These are phyloP conservation scores for Tricholoma terreum DNA, from an alignment of 768 basidiomycete species.

Conservation along the genomic window DNA sequence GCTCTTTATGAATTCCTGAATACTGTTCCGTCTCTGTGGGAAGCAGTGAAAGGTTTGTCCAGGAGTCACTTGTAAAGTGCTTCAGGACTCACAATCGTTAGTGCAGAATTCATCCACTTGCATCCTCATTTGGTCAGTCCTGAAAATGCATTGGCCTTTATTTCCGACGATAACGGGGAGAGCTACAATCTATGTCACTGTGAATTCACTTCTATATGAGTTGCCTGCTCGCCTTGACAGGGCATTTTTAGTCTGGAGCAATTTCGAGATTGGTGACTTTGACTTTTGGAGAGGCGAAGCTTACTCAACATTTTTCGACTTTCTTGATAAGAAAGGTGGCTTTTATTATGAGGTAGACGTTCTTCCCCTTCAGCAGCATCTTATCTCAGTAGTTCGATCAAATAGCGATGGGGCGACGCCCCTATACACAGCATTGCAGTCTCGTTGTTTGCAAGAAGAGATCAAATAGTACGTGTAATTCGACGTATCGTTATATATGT, in stretches of 20 bases:
- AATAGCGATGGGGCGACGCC: constrained; percentile 77
- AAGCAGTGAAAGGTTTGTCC: constrained; percentile 54
- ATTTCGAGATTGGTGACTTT: constrained; percentile 74
- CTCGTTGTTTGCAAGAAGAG: constrained; percentile 62
- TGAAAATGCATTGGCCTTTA: constrained; percentile 31
- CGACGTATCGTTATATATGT: background rate
- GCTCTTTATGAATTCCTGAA: constrained; percentile 71
- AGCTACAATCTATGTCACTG: constrained; percentile 71
- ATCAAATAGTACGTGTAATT: constrained; percentile 44
- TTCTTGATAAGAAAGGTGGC: constrained; percentile 59
- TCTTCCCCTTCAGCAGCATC: background rate
- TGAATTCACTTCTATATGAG: constrained; percentile 40
- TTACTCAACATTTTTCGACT: constrained; percentile 63
- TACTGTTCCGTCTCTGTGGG: constrained; percentile 81
- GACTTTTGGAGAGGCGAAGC: constrained; percentile 64
- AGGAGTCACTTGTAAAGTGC: background rate
- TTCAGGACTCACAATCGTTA: background rate
- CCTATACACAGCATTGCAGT: constrained; percentile 82
- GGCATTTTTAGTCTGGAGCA: constrained; percentile 48
- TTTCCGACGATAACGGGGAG: constrained; percentile 67
- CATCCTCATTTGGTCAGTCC: background rate
- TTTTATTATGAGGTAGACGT: constrained; percentile 68
- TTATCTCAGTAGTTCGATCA: background rate
- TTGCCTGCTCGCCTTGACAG: constrained; percentile 17
- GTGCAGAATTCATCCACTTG: background rate